Evolutionary conservation across 2,329 filamentous ascomycete genomes (phyloP), one percentile per base, ranked within the genome.

Genomic region (Amylocarpus encephaloides): DNA sequence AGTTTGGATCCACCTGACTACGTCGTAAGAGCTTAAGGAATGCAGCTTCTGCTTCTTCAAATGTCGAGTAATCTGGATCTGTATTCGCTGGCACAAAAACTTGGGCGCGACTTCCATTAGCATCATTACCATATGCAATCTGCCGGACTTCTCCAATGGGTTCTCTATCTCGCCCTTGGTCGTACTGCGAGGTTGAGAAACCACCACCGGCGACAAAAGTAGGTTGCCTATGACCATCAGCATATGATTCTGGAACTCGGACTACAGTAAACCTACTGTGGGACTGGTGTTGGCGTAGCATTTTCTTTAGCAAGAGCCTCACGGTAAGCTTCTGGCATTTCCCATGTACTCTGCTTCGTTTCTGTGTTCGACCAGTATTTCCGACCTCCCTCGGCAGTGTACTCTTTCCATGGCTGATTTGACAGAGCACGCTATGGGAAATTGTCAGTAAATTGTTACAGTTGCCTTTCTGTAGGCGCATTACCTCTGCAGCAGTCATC

Each of bases 321-420:
- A 65, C 87, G 89, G 71, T 91, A 91, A 55, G 73, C 81, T 49
- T 89, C 86, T 49, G 93, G 93, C 78, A 95, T 91, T 64, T 91
- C 86, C 93, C 93, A 98, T 30, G 87, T 89, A 67, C 90, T 97
- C 71, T 90, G 80, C 70, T 92, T 91, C 40, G 88, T 91, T 69
- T 94, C 86, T 32, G 84, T 87, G 68, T 98, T 93, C 69, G 91
- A 92, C 87, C 90, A 98, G 71, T 98, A 98, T 66, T 92, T 88
- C 62, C 85, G 83, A 42, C 92, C 93, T 57, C 88, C 87, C 55
- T 90, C 83, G 18, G 88, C 84, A 22, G 85, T 89, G 65, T 95
- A 93, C 69, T 95, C 89, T 64, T 92, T 93, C 90, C 91, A 98
- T 57, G 88, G 87, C 60, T 93, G 87, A 61, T 85, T 84, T 45